A percentile compares a stretch with the other conserved stretches of the same genome.
Conservation (phyloP, 2,329 filamentous ascomycete species). For the Diaporthe humulicola region DNA sequence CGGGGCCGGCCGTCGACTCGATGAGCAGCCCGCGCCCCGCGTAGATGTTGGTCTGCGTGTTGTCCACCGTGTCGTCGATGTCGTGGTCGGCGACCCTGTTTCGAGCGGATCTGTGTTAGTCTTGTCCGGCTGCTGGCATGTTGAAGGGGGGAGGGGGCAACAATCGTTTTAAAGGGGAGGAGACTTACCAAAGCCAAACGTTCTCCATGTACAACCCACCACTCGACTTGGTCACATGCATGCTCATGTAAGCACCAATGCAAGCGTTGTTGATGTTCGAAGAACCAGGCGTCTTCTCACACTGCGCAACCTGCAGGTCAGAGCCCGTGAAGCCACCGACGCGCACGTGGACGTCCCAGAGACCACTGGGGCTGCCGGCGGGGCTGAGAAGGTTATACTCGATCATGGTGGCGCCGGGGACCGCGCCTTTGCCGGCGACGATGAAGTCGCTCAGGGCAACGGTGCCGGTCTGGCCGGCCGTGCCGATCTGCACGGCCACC, state of each 20-base stretch:
- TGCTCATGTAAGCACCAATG: conserved; percentile 54
- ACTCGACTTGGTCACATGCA: conserved; percentile 55
- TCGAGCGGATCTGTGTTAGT: conserved; percentile 6
- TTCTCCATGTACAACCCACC: conserved; percentile 60
- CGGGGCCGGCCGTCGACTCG: conserved; percentile 57
- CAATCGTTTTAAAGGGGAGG: too few relatives aligned
- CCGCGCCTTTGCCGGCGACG: conserved; percentile 75
- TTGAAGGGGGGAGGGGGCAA: neutral
- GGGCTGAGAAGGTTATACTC: conserved; percentile 75
- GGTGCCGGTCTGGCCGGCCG: conserved; percentile 70
- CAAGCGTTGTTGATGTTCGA: conserved; percentile 48
- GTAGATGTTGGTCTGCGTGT: conserved; percentile 64
- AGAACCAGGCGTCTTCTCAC: conserved; percentile 64
- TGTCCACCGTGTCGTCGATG: conserved; percentile 50
- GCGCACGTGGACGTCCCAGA: conserved; percentile 84
- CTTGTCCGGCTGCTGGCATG: neutral
- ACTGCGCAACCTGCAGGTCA: conserved; percentile 75
- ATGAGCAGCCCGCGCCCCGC: conserved; percentile 63
- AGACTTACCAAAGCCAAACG: conserved; percentile 58
- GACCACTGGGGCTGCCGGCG: conserved; percentile 57
- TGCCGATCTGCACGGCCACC: conserved; percentile 73
- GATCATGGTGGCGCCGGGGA: conserved; percentile 77
- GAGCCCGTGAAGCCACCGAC: conserved; percentile 79
- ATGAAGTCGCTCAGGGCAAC: conserved; percentile 81
- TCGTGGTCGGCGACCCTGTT: conserved; percentile 49